phyloP scores from a whole-genome alignment of 179 eudicot species.

The Beta corolliflora region DNA sequence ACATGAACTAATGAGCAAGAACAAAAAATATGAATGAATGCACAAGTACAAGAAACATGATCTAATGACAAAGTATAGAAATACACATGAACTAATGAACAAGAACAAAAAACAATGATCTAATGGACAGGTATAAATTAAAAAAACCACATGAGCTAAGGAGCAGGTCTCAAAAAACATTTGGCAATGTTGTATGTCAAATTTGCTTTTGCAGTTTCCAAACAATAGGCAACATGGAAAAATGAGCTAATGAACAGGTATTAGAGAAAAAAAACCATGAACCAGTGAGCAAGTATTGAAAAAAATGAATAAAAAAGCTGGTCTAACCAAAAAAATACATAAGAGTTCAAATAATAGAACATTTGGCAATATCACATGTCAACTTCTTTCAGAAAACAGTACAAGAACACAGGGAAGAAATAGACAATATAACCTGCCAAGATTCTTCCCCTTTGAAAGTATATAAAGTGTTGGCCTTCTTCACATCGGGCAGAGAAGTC shows the following conservation, averaged over 20 bases:
- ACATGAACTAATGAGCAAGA: neutral
- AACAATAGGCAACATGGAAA: neutral
- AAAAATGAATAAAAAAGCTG: neutral
- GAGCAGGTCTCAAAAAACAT: neutral
- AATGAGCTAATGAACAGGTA: neutral
- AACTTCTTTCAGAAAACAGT: neutral
- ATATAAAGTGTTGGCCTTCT: conserved; percentile 44
- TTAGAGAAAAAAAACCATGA: too few relatives aligned
- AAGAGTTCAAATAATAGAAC: neutral
- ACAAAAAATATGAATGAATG: neutral
- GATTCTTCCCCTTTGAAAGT: conserved; percentile 83
- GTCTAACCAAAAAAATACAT: too few relatives aligned
- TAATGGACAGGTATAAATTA: too few relatives aligned
- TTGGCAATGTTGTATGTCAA: neutral
- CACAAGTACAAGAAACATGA: neutral
- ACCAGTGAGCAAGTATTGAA: neutral
- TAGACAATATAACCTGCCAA: conserved; percentile 71
- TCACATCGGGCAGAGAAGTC: conserved; percentile 74
- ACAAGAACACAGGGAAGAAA: neutral
- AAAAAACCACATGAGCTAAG: neutral
- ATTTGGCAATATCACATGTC: neutral
- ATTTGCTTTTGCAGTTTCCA: neutral
- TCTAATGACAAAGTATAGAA: neutral
- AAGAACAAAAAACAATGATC: neutral
- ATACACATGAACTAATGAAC: neutral